Conservation (phyloP, 164 flowering plant species). For the Sedum album region DNA sequence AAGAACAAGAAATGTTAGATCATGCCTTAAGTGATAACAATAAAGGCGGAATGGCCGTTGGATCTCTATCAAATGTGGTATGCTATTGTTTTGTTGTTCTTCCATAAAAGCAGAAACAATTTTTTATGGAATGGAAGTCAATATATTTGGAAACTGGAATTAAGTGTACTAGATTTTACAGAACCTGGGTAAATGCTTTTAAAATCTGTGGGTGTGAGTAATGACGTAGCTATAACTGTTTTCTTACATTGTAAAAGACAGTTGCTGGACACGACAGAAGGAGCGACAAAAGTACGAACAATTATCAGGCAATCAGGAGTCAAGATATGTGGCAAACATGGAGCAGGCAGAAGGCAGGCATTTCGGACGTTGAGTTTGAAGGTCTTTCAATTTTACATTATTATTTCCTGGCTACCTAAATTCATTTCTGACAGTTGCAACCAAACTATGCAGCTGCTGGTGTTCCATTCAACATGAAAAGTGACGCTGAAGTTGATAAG, state of each 20-base stretch:
- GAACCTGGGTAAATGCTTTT: background rate
- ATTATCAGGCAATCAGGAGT: slow-evolving; percentile 12
- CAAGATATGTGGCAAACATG: slow-evolving; percentile 45
- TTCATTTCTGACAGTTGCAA: background rate
- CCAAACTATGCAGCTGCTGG: slow-evolving; percentile 43
- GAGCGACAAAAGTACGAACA: slow-evolving; percentile 13
- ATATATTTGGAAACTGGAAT: too few relatives aligned
- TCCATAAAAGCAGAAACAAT: too few relatives aligned
- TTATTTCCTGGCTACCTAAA: background rate
- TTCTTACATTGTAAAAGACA: slow-evolving; percentile 42
- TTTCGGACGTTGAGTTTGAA: slow-evolving; percentile 34
- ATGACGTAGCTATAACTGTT: slow-evolving; percentile 6
- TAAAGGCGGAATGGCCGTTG: background rate
- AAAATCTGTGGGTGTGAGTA: background rate
- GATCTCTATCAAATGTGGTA: background rate
- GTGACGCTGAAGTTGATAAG: slow-evolving; percentile 10
- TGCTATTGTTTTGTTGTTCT: background rate
- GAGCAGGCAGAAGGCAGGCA: slow-evolving; percentile 46
- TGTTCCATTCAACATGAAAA: slow-evolving; percentile 18
- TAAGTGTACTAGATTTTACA: background rate
- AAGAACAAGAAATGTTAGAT: background rate
- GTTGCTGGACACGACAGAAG: slow-evolving; percentile 30
- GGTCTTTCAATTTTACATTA: slow-evolving; percentile 24
- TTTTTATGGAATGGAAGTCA: background rate
- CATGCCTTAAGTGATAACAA: background rate